Percentiles rank a stretch among this genome's conserved stretches.
Evolutionary conservation across 106 monocot genomes (phyloP).

Genomic region (Dioscorea dumetorum): DNA sequence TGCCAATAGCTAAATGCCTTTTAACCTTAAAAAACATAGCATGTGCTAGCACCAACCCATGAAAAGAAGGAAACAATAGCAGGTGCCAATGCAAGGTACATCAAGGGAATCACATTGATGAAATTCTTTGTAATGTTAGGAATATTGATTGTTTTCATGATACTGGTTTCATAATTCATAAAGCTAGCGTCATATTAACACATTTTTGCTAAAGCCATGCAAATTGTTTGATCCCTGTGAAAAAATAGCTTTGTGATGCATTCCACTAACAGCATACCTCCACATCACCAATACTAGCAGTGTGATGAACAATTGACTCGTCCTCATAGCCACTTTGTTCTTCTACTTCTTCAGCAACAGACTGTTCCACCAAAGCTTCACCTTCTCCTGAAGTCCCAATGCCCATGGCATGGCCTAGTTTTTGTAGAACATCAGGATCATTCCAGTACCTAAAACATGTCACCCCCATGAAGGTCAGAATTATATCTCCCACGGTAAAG

Average conservation of each 20-base stretch:
- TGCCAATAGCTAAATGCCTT: not conserved
- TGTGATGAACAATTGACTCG: constrained; percentile 84
- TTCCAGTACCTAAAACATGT: constrained; percentile 76
- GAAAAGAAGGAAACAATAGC: no score
- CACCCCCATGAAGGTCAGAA: not conserved
- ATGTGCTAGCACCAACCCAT: no score
- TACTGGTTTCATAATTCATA: no score
- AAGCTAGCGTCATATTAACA: no score
- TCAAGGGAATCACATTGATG: no score
- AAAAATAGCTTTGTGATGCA: no score
- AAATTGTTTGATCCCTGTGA: no score
- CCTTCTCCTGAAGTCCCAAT: constrained; percentile 40
- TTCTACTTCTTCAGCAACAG: constrained; percentile 55
- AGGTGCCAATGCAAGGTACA: no score
- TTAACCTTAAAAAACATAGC: no score
- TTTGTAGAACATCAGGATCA: constrained; percentile 74
- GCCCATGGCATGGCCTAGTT: constrained; percentile 85
- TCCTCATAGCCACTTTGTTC: constrained; percentile 76
- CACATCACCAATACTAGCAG: constrained; percentile 81
- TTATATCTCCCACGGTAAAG: not conserved
- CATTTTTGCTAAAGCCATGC: no score
- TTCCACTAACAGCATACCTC: constrained; percentile 42
- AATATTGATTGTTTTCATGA: no score
- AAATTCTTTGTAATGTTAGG: no score
- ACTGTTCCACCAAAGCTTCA: constrained; percentile 26